Percentiles rank a stretch among this genome's conserved stretches.
These are phyloP conservation scores for Combretum micranthum DNA, from an alignment of 345 rosid species.

Conservation along the genomic window DNA sequence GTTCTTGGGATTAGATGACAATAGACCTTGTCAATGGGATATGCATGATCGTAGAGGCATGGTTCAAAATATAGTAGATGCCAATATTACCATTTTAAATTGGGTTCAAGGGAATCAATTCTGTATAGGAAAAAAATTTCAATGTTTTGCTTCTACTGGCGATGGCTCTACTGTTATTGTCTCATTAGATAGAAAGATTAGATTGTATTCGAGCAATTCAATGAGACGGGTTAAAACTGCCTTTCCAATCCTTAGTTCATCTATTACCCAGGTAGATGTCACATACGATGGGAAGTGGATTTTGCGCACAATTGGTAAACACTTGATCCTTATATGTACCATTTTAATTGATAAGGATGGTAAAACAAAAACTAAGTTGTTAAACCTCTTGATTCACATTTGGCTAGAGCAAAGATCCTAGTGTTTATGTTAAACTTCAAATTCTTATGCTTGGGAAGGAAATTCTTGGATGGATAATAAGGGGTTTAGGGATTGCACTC, in stretches of 20 bases:
- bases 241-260: slow-evolving; percentile 96
- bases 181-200: slow-evolving; percentile 92
- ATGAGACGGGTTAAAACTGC: slow-evolving; percentile 98
- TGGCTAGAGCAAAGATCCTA: slow-evolving; percentile 84
- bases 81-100: slow-evolving; percentile 63
- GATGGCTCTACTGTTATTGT: slow-evolving; percentile 98
- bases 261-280: slow-evolving; percentile 93
- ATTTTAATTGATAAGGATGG: slow-evolving; percentile 85
- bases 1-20: slow-evolving; percentile 88
- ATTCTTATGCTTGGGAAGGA: no score
- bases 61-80: slow-evolving; percentile 79
- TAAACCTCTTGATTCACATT: slow-evolving; percentile 85
- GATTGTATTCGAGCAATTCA: slow-evolving; percentile 75
- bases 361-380: slow-evolving; percentile 76
- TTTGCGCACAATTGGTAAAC: slow-evolving; percentile 88
- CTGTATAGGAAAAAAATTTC: slow-evolving; percentile 95
- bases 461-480: no score
- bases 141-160: slow-evolving; percentile 97
- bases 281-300: slow-evolving; percentile 99
- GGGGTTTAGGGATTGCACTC: no score
- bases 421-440: no score
- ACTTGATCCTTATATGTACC: slow-evolving; percentile 81
- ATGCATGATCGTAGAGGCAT: slow-evolving; percentile 90
- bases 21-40: slow-evolving; percentile 97
- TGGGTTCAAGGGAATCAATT: slow-evolving; percentile 98